Evolutionary conservation across 306 rosid genomes (phyloP), one percentile per base, ranked within the genome.

Genomic region (Senna siamea): DNA sequence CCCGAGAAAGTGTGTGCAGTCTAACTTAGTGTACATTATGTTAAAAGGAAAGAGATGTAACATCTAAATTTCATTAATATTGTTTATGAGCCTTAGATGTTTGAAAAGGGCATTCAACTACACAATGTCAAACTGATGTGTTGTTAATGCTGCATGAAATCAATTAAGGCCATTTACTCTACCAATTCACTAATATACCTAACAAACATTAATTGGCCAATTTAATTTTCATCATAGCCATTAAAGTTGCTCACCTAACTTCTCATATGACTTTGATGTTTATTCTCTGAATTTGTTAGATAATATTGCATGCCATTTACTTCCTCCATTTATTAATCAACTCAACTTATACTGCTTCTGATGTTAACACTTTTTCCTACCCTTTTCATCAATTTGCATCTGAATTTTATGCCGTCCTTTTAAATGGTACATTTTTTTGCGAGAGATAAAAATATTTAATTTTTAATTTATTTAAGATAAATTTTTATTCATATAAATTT

Each of bases 61-160:
- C 26, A 69, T 26, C 1, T 26, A 26, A 26, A 26, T 26, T 26
- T 74, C 78, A 59, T 81, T 61, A 37, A 37, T 37, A 37, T 37
- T 81, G 70, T 83, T 66, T 81, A 84, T 66, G 73, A 77, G 72
- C 66, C 81, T 81, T 87, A 82, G 90, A 85, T 87, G 92, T 81
- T 85, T 83, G 93, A 89, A 87, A 90, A 83, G 80, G 80, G 90
- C 95, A 83, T 82, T 80, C 89, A 88, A 86, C 96, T 78, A 85
- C 81, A 89, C 76, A 43, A 81, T 85, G 89, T 86, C 85, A 85
- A 88, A 76, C 69, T 73, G 87, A 80, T 81, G 76, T 53, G 83
- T 80, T 66, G 70, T 74, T 69, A 82, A 73, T 86, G 66, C 87
- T 86, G 85, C 92, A 87, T 78, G 86, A 75, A 88, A 41, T 83